These are phyloP conservation scores for Trypanosoma mega DNA, from an alignment of 208 protist species.

Conservation along the genomic window DNA sequence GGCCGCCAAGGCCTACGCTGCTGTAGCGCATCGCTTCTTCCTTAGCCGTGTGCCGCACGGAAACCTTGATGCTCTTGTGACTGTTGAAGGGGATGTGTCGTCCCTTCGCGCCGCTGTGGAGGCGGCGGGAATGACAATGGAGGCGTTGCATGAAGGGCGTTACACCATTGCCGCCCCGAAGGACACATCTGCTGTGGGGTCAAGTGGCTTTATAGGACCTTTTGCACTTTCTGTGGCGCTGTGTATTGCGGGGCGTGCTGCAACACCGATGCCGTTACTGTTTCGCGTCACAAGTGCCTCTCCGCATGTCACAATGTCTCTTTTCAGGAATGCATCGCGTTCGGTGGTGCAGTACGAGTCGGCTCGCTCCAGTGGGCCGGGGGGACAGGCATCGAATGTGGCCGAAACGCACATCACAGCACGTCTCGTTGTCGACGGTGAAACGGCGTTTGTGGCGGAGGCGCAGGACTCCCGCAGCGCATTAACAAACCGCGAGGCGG, in stretches of 20 bases:
- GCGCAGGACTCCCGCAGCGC: conserved; percentile 87
- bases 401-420: conserved; percentile 87
- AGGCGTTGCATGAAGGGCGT: conserved; percentile 19
- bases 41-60: conserved; percentile 44
- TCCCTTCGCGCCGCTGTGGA: conserved; percentile 17
- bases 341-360: conserved; percentile 62
- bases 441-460: conserved; percentile 58
- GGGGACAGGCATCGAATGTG: conserved; percentile 88
- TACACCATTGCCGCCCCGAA: conserved; percentile 31
- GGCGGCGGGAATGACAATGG: conserved; percentile 35
- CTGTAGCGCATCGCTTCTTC: conserved; percentile 52
- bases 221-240: conserved; percentile 52
- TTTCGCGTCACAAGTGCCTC: conserved; percentile 43
- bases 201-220: conserved; percentile 33
- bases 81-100: conserved; percentile 36
- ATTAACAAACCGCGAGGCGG: conserved; percentile 71
- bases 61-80: conserved; percentile 70
- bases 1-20: conserved; percentile 51
- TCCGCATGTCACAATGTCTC: conserved; percentile 55
- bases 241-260: conserved; percentile 24
- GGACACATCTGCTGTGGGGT: conserved; percentile 18
- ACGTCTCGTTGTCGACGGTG: conserved; percentile 79
- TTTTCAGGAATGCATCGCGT: conserved; percentile 55
- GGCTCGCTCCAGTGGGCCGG: conserved; percentile 77
- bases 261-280: background rate